Evolutionary conservation across 2,329 filamentous ascomycete species (phyloP).

Genomic region (Penicillium brasilianum): DNA sequence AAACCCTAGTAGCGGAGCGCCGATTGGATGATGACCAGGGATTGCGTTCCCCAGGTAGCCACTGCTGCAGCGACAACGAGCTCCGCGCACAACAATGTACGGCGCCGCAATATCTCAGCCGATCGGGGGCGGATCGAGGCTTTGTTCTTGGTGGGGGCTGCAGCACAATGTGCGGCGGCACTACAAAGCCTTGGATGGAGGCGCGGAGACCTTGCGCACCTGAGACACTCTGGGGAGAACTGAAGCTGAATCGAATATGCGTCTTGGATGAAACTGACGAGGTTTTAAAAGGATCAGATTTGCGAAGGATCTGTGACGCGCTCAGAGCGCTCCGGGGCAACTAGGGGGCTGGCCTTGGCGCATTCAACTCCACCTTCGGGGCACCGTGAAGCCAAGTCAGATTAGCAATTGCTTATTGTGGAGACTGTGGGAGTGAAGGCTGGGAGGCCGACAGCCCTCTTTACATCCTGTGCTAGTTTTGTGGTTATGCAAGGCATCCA

Average conservation of each 20-base stretch:
- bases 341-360: constrained; percentile 17
- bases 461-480: not conserved
- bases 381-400: constrained; percentile 6
- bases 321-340: constrained; percentile 10
- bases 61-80: constrained; percentile 9
- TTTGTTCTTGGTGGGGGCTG: not conserved
- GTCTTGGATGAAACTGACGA: not conserved
- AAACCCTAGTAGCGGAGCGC: constrained; percentile 1
- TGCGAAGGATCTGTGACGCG: constrained; percentile 6
- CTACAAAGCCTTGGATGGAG: not conserved
- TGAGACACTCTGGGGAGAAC: not conserved
- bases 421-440: not conserved
- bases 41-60: constrained; percentile 5
- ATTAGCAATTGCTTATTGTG: not conserved
- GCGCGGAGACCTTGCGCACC: not conserved
- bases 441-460: not conserved
- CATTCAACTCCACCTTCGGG: constrained; percentile 10
- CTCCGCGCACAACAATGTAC: constrained; percentile 8
- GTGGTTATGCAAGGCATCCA: not conserved
- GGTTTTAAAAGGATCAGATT: not conserved
- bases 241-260: not conserved
- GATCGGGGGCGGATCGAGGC: not conserved
- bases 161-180: not conserved
- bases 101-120: not conserved
- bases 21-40: constrained; percentile 3